Evolutionary conservation across 176 grass and related monocot species (phyloP).

Genomic region (Oryza coarctata): DNA sequence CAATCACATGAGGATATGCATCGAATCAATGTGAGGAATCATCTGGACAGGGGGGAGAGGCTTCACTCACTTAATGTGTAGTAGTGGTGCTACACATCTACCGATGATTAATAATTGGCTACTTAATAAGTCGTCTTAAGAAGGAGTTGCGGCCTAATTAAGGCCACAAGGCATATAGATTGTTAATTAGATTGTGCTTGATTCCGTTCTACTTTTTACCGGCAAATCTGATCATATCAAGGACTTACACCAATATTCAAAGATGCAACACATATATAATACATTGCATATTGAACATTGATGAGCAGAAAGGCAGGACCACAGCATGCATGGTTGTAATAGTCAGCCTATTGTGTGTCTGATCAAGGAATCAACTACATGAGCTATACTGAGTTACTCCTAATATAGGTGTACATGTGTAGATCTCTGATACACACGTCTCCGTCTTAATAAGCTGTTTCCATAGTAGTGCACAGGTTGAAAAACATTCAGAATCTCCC

Average conservation of each 20-base stretch:
- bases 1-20: constrained; percentile 55
- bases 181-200: constrained; percentile 42
- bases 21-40: constrained; percentile 45
- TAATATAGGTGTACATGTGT: not conserved
- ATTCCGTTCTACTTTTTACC: not conserved
- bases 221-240: constrained; percentile 27
- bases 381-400: not conserved
- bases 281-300: not conserved
- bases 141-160: constrained; percentile 41
- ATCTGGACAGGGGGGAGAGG: not conserved
- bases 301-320: constrained; percentile 20
- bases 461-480: constrained; percentile 30
- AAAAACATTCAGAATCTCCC: constrained; percentile 28
- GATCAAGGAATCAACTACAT: not conserved
- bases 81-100: not conserved
- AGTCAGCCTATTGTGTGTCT: constrained; percentile 31
- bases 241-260: constrained; percentile 29
- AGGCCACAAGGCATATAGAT: constrained; percentile 21
- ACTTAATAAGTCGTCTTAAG: constrained; percentile 29
- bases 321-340: constrained; percentile 27
- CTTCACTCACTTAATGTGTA: constrained; percentile 32
- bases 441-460: constrained; percentile 29
- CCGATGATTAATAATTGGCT: constrained; percentile 12
- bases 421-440: constrained; percentile 36
- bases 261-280: constrained; percentile 33